Evolutionary conservation across 2,329 filamentous ascomycete genomes (phyloP).

Genomic region (Cladophialophora exuberans): DNA sequence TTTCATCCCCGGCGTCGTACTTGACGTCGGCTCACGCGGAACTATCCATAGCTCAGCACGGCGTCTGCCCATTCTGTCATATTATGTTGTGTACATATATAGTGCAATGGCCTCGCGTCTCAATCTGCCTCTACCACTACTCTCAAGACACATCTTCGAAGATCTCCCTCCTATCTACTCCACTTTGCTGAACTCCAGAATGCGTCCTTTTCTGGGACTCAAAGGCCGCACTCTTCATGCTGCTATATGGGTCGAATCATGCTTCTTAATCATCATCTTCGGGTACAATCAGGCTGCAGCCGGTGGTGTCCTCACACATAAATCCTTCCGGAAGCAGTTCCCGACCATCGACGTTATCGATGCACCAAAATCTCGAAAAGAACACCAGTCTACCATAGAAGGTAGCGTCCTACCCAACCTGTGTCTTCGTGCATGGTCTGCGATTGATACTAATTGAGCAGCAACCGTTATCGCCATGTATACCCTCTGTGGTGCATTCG

Average conservation of each 20-base stretch:
- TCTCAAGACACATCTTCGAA: too few relatives aligned
- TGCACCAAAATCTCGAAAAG: slow-evolving; percentile 46
- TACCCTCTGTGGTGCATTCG: slow-evolving; percentile 43
- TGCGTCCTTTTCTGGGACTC: too few relatives aligned
- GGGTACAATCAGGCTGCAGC: slow-evolving; percentile 58
- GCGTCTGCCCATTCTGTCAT: too few relatives aligned
- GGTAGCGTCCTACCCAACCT: slow-evolving; percentile 43
- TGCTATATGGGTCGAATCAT: slow-evolving; percentile 37
- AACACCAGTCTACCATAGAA: slow-evolving; percentile 52
- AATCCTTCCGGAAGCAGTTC: slow-evolving; percentile 46
- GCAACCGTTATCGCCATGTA: slow-evolving; percentile 44
- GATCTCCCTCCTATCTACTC: too few relatives aligned
- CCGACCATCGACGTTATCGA: slow-evolving; percentile 54
- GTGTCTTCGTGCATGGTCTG: neutral
- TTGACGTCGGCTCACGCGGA: too few relatives aligned
- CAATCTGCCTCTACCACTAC: too few relatives aligned
- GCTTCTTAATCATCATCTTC: slow-evolving; percentile 44
- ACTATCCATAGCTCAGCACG: too few relatives aligned
- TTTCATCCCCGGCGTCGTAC: too few relatives aligned
- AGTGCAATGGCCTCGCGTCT: too few relatives aligned
- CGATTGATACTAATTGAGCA: neutral
- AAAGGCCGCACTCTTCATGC: too few relatives aligned
- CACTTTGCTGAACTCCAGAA: too few relatives aligned
- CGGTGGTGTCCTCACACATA: slow-evolving; percentile 46
- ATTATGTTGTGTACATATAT: too few relatives aligned